Evolutionary conservation across 225 moss, liverwort and hornwort genomes (phyloP), one percentile per base, ranked within the genome.

Genomic region (Sphagnum tenellum): DNA sequence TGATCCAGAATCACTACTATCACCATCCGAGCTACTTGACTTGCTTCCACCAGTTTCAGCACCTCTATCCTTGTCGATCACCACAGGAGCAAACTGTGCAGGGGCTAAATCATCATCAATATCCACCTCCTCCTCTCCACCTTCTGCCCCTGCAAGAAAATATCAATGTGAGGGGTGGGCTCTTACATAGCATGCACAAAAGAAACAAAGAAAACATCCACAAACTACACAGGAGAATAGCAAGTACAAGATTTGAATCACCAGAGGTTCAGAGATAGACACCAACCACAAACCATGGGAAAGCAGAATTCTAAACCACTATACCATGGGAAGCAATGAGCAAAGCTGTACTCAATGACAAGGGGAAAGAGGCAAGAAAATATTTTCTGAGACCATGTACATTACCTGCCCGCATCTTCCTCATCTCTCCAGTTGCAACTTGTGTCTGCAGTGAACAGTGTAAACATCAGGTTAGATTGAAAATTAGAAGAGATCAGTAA

Each of bases 1-100:
- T 57, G 86, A 80, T 12, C 86, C 86, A 5, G 88, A 88, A 51
- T 91, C 91, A 69, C 86, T 91, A 67, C 77, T 86, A 4, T 84
- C 86, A 67, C 79, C 82, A 4, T 84, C 81, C 11, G 88, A 84
- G 66, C 76, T 86, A 71, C 81, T 91, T 0, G 90, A 88, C 55
- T 86, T 67, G 4, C 29, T 50, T 12, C 58, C 60, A 3, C 58
- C 56, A 0, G 47, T 47, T 6, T 51, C 58, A 3, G 44, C 69
- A 9, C 48, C 82, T 10, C 73, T 74, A 49, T 81, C 91, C 48
- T 89, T 86, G 46, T 84, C 91, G 14, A 83, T 79, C 7, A 81
- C 79, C 46, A 82, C 82, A 0, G 81, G 74, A 0, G 86, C 84
- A 50, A 73, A 86, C 7, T 77, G 75, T 10, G 81, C 69, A 4